A percentile compares a stretch with the other conserved stretches of the same genome.
Conservation (phyloP, 257 asterid genomes). For the Forsythia viridissima region DNA sequence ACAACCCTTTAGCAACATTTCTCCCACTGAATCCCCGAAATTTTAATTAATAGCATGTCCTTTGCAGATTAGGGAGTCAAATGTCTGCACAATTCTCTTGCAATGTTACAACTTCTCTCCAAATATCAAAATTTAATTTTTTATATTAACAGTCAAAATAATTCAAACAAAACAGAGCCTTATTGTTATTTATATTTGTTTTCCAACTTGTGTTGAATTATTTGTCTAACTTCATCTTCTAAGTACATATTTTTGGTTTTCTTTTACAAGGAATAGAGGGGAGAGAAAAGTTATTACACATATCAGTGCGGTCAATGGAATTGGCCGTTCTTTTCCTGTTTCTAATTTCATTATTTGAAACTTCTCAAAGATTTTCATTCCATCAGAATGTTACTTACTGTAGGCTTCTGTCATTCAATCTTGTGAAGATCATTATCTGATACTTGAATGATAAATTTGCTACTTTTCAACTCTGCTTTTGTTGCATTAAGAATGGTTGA, state of each 20-base stretch:
- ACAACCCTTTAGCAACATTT: not conserved
- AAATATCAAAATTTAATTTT: not conserved
- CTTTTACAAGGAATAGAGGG: constrained; percentile 5
- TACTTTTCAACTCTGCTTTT: constrained; percentile 7
- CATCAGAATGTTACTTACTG: not conserved
- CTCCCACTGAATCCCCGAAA: not conserved
- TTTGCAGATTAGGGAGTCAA: not conserved
- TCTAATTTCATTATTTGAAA: not conserved
- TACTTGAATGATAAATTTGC: constrained; percentile 21
- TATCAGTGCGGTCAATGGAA: not conserved
- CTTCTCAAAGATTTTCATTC: constrained; percentile 17
- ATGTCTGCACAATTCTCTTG: not conserved
- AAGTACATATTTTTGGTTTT: constrained; percentile 1
- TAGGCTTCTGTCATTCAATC: not conserved
- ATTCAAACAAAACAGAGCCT: not conserved
- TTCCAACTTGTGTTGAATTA: not conserved
- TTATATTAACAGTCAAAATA: not conserved
- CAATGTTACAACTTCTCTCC: not conserved
- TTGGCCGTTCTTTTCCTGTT: not conserved
- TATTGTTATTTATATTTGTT: not conserved
- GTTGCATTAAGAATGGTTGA: not conserved
- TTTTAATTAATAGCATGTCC: not conserved
- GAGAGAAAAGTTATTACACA: not conserved
- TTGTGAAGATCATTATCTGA: constrained; percentile 18
- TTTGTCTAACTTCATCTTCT: not conserved